Percentiles rank a stretch among this genome's conserved stretches.
Evolutionary conservation across 345 rosid species (phyloP).

Genomic region (Gossypium arboreum): DNA sequence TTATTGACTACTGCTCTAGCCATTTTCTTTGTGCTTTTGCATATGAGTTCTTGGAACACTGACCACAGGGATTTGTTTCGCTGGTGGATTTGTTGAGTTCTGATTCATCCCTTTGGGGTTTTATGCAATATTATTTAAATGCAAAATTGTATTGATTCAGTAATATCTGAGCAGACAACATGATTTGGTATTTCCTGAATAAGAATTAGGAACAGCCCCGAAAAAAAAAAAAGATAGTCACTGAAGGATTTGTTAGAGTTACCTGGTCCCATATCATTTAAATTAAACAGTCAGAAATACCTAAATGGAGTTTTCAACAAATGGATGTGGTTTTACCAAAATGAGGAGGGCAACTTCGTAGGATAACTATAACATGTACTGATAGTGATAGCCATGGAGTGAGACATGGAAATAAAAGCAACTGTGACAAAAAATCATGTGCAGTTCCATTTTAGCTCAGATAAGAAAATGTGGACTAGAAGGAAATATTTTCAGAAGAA

Average conservation of each 20-base stretch:
- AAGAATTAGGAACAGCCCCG: background rate
- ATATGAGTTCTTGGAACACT: background rate
- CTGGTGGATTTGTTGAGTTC: background rate
- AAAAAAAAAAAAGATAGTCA: background rate
- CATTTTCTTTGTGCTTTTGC: background rate
- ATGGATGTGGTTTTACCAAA: background rate
- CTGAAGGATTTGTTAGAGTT: background rate
- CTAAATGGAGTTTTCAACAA: background rate
- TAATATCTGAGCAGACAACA: background rate
- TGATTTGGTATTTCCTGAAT: background rate
- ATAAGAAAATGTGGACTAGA: background rate
- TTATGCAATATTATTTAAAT: background rate
- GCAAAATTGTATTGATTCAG: background rate
- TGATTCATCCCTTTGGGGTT: conserved; percentile 1
- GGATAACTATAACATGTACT: background rate
- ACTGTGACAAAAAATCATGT: background rate
- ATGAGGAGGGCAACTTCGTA: background rate
- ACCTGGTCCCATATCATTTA: background rate
- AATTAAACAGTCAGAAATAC: conserved; percentile 8
- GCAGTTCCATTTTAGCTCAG: background rate
- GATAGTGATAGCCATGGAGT: background rate
- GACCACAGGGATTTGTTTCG: background rate
- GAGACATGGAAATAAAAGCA: background rate
- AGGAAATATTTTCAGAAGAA: background rate
- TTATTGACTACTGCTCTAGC: background rate